These are phyloP conservation scores for Trichomonas vaginalis DNA, from an alignment of 208 protist species.

Conservation along the genomic window DNA sequence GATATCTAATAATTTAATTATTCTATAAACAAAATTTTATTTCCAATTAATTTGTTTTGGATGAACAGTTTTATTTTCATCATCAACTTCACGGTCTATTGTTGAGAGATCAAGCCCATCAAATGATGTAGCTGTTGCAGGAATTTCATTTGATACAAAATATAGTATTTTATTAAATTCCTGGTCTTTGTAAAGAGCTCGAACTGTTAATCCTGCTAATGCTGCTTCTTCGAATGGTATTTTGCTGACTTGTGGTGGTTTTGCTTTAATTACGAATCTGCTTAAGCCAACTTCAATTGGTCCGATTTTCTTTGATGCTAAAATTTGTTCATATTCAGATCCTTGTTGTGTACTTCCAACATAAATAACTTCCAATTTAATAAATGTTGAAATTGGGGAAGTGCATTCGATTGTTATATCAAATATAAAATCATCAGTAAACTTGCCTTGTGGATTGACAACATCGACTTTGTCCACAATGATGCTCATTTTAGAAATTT, in stretches of 20 bases:
- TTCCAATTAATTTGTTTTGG: conserved; percentile 5
- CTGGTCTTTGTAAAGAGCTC: neutral
- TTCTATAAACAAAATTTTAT: neutral
- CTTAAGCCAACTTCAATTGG: conserved; percentile 9
- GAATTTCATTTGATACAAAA: neutral
- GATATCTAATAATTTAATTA: too few relatives aligned
- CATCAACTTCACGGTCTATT: neutral
- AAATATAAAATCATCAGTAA: neutral
- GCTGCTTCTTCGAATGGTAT: neutral
- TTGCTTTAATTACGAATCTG: neutral
- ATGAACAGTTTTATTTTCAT: neutral
- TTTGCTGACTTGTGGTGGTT: neutral
- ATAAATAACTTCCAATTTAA: neutral
- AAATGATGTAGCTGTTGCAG: neutral
- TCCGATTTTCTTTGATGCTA: neutral
- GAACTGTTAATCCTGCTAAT: neutral
- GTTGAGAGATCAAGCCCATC: neutral
- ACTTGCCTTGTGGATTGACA: neutral
- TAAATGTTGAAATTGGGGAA: neutral
- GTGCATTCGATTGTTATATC: neutral
- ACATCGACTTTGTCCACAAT: neutral
- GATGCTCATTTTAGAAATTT: conserved; percentile 9
- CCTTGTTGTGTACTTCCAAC: neutral
- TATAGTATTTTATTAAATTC: conserved; percentile 19
- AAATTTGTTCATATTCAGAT: neutral